Evolutionary conservation across 306 rosid species (phyloP).

Genomic region (Fragaria iinumae): DNA sequence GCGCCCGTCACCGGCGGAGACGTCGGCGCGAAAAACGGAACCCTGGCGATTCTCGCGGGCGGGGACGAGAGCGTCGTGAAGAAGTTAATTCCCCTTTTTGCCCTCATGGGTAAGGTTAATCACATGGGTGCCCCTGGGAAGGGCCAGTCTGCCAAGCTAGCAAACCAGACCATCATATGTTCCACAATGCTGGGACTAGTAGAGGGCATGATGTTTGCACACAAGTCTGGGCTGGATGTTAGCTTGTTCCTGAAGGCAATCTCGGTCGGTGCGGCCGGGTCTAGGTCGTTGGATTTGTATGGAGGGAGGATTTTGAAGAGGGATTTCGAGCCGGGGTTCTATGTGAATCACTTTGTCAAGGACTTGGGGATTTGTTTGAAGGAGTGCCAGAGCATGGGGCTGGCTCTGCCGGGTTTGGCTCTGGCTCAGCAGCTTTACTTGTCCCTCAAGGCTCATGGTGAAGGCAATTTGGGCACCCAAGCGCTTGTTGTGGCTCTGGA

Average conservation of each 20-base stretch:
- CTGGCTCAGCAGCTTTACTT: conserved; percentile 81
- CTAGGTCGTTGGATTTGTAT: conserved; percentile 58
- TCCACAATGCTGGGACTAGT: conserved; percentile 85
- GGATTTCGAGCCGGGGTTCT: conserved; percentile 83
- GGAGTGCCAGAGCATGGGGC: conserved; percentile 78
- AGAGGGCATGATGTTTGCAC: conserved; percentile 83
- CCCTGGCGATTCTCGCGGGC: conserved; percentile 73
- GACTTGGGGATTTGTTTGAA: conserved; percentile 87
- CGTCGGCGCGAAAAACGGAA: conserved; percentile 69
- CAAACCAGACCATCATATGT: conserved; percentile 71
- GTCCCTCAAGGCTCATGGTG: conserved; percentile 82
- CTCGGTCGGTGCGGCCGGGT: conserved; percentile 74
- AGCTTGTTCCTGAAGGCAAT: conserved; percentile 61
- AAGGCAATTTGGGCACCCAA: conserved; percentile 73
- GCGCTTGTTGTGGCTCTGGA: conserved; percentile 60
- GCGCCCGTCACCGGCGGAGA: conserved; percentile 96
- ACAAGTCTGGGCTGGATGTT: conserved; percentile 78
- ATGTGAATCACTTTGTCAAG: conserved; percentile 79
- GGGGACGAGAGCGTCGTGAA: conserved; percentile 50
- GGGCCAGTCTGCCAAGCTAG: conserved; percentile 88
- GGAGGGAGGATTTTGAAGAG: conserved; percentile 62
- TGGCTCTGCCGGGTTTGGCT: conserved; percentile 87
- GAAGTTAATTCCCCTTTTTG: conserved; percentile 42
- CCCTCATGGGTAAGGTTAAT: conserved; percentile 66
- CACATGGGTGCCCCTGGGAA: conserved; percentile 85